Evolutionary conservation across 2,329 filamentous ascomycete genomes (phyloP).

Genomic region (Cladosporium sp.): DNA sequence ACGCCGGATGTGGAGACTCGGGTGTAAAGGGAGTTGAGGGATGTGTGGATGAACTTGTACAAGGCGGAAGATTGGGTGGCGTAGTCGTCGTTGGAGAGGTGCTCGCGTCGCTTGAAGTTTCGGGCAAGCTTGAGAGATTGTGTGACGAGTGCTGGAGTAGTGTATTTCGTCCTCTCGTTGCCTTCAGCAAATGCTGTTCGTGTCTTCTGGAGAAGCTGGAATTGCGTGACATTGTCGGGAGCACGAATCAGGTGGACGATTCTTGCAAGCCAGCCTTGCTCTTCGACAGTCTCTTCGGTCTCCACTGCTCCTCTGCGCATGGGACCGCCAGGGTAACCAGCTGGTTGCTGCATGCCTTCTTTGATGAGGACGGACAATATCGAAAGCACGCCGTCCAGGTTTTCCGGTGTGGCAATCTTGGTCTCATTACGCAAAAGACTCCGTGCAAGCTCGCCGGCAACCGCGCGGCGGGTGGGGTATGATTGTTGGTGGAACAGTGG

Average conservation of each 20-base stretch:
- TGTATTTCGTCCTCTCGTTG: constrained; percentile 93
- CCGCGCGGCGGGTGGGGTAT: constrained; percentile 84
- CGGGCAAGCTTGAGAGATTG: constrained; percentile 85
- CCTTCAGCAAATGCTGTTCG: constrained; percentile 85
- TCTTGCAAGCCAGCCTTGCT: constrained; percentile 94
- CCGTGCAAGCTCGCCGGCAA: constrained; percentile 82
- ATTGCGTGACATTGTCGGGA: constrained; percentile 87
- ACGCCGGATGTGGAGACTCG: constrained; percentile 69
- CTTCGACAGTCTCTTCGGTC: constrained; percentile 96
- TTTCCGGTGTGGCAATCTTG: constrained; percentile 68
- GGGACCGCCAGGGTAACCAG: constrained; percentile 76
- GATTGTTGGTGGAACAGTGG: constrained; percentile 87
- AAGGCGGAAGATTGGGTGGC: constrained; percentile 70
- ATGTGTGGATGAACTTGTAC: constrained; percentile 93
- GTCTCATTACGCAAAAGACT: constrained; percentile 81
- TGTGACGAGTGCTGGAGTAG: constrained; percentile 87
- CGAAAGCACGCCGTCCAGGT: constrained; percentile 85
- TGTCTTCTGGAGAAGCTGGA: constrained; percentile 79
- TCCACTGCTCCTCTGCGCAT: constrained; percentile 71
- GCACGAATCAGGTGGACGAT: constrained; percentile 84
- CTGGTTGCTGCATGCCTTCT: constrained; percentile 77
- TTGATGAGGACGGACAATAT: constrained; percentile 88
- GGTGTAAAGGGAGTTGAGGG: constrained; percentile 80
- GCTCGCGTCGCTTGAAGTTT: constrained; percentile 84
- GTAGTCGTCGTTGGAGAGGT: constrained; percentile 74